Conservation (phyloP, 2,329 filamentous ascomycete genomes). For the Elsinoe perseae region DNA sequence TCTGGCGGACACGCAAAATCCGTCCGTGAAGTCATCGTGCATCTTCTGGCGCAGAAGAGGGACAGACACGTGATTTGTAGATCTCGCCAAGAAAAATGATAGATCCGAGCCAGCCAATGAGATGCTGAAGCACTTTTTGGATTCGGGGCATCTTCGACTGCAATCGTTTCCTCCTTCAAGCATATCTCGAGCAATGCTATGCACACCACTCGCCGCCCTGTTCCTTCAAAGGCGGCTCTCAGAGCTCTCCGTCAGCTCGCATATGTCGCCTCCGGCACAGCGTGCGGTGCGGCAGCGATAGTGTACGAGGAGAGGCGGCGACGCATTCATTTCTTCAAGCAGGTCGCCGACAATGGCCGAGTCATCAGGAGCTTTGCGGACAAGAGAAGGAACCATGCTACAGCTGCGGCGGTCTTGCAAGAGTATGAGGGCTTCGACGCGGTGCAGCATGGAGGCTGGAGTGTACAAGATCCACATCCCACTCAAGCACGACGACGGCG, state of each 20-base stretch:
- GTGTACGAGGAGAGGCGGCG: conserved; percentile 32
- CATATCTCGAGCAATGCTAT: conserved; percentile 22
- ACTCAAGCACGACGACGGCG: neutral
- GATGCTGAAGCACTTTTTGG: neutral
- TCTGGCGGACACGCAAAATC: neutral
- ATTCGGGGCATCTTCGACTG: neutral
- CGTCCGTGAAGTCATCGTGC: neutral
- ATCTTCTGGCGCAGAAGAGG: neutral
- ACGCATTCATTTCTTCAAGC: conserved; percentile 27
- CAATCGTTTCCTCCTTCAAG: neutral
- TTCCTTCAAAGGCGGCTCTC: conserved; percentile 31
- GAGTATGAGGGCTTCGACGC: conserved; percentile 9
- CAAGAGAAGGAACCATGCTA: conserved; percentile 9
- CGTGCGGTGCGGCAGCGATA: conserved; percentile 28
- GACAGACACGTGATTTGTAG: conserved; percentile 1
- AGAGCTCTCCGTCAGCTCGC: conserved; percentile 32
- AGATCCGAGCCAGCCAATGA: neutral
- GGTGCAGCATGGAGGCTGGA: conserved; percentile 12
- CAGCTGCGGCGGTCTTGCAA: conserved; percentile 1
- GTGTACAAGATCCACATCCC: conserved; percentile 1
- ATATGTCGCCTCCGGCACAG: conserved; percentile 34
- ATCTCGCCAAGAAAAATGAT: conserved; percentile 9
- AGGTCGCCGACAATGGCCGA: conserved; percentile 30
- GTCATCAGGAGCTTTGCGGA: conserved; percentile 1
- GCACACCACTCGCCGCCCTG: conserved; percentile 27